These are phyloP conservation scores for Diaporthe citrichinensis DNA, from an alignment of 2,329 filamentous ascomycete species.

Conservation along the genomic window DNA sequence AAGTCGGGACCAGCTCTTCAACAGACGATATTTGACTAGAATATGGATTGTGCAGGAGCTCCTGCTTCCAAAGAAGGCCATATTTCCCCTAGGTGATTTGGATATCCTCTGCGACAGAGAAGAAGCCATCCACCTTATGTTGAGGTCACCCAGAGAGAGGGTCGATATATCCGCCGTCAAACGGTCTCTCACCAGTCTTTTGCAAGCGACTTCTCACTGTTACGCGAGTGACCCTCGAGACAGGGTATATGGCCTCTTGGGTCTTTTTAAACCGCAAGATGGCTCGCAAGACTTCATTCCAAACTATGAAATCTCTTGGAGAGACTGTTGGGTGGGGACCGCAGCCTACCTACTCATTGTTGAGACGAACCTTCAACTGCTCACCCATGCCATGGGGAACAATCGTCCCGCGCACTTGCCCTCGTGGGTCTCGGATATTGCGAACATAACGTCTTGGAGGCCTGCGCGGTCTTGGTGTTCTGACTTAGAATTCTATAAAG, in stretches of 20 bases:
- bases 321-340: not conserved
- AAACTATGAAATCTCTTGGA: not conserved
- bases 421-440: not conserved
- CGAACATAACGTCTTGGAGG: no score
- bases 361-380: not conserved
- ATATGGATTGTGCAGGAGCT: constrained; percentile 34
- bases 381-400: not conserved
- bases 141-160: not conserved
- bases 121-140: not conserved
- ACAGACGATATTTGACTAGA: not conserved
- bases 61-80: not conserved
- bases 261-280: not conserved
- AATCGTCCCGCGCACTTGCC: not conserved
- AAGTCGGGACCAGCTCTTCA: not conserved
- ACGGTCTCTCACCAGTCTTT: not conserved
- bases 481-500: no score
- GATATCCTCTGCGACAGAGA: not conserved
- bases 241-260: not conserved
- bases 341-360: not conserved
- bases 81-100: not conserved
- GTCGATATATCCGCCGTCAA: not conserved
- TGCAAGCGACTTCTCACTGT: not conserved
- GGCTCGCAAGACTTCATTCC: accelerated
- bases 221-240: not conserved
- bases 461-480: not conserved